A percentile compares a stretch with the other conserved stretches of the same genome.
Evolutionary conservation across 345 rosid species (phyloP).

Genomic region (Physaria fendleri): DNA sequence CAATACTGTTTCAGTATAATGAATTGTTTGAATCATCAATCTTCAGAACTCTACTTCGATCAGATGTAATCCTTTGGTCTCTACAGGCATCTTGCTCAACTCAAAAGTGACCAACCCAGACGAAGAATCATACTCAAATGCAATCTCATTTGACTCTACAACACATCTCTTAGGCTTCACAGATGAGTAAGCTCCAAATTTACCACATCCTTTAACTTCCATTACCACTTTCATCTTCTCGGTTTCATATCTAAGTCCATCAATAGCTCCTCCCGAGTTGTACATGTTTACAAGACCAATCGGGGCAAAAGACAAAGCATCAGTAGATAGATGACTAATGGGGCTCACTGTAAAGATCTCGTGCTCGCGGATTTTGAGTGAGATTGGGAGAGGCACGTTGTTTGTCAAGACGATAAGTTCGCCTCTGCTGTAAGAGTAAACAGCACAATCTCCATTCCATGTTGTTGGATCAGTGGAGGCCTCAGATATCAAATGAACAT

Average conservation of each 20-base stretch:
- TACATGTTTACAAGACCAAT: slow-evolving; percentile 75
- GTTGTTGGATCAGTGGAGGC: slow-evolving; percentile 46
- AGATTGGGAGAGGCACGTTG: slow-evolving; percentile 61
- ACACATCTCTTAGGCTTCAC: slow-evolving; percentile 59
- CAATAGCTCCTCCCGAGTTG: slow-evolving; percentile 87
- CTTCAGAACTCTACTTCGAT: slow-evolving; percentile 15
- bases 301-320: slow-evolving; percentile 63
- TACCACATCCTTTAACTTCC: slow-evolving; percentile 75
- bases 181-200: slow-evolving; percentile 67
- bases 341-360: slow-evolving; percentile 62
- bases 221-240: slow-evolving; percentile 34
- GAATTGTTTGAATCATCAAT: slow-evolving; percentile 11
- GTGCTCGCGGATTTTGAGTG: slow-evolving; percentile 69
- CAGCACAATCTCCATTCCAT: slow-evolving; percentile 64
- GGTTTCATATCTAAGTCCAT: slow-evolving; percentile 48
- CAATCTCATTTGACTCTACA: slow-evolving; percentile 43
- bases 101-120: slow-evolving; percentile 46
- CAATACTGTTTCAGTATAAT: not conserved
- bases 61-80: slow-evolving; percentile 11
- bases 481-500: slow-evolving; percentile 71
- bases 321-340: slow-evolving; percentile 39
- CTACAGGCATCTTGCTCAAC: slow-evolving; percentile 11
- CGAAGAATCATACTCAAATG: slow-evolving; percentile 40
- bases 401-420: slow-evolving; percentile 54
- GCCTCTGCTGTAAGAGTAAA: slow-evolving; percentile 43